phyloP scores from a whole-genome alignment of 2,329 filamentous ascomycete species.

The Xylaria sp. region DNA sequence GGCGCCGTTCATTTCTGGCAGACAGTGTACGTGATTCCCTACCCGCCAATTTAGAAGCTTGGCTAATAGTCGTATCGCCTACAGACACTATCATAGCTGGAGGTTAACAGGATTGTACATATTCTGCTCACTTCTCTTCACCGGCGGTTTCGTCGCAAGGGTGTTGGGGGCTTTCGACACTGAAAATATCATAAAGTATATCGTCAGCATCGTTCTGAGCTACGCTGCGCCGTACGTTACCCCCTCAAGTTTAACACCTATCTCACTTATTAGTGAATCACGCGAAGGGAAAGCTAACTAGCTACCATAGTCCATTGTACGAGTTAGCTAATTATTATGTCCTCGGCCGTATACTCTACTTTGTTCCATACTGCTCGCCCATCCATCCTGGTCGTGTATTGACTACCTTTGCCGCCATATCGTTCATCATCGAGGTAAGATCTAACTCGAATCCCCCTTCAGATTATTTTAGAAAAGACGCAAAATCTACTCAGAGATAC shows the following conservation, averaged over 20 bases:
- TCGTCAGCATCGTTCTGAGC: constrained; percentile 54
- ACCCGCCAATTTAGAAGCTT: not conserved
- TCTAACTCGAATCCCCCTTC: not conserved
- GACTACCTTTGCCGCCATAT: constrained; percentile 56
- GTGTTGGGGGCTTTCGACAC: constrained; percentile 61
- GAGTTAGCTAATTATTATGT: constrained; percentile 68
- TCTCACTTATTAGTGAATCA: not conserved
- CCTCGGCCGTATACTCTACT: constrained; percentile 65
- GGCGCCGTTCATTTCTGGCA: constrained; percentile 56
- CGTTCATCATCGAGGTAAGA: constrained; percentile 56
- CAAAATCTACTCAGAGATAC: no score
- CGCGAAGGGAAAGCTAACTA: constrained; percentile 18
- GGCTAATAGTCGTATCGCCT: not conserved
- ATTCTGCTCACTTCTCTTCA: constrained; percentile 64
- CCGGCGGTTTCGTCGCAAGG: constrained; percentile 63
- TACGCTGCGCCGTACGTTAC: constrained; percentile 50
- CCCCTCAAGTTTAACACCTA: not conserved
- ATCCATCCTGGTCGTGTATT: constrained; percentile 55
- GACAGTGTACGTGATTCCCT: constrained; percentile 55
- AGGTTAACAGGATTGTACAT: constrained; percentile 64
- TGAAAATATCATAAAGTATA: constrained; percentile 54
- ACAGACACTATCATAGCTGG: constrained; percentile 66
- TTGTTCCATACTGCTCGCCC: constrained; percentile 66
- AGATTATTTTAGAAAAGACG: not conserved
- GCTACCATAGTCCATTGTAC: constrained; percentile 58